These are phyloP conservation scores for Garcia nutans DNA, from an alignment of 345 rosid species.

Conservation along the genomic window DNA sequence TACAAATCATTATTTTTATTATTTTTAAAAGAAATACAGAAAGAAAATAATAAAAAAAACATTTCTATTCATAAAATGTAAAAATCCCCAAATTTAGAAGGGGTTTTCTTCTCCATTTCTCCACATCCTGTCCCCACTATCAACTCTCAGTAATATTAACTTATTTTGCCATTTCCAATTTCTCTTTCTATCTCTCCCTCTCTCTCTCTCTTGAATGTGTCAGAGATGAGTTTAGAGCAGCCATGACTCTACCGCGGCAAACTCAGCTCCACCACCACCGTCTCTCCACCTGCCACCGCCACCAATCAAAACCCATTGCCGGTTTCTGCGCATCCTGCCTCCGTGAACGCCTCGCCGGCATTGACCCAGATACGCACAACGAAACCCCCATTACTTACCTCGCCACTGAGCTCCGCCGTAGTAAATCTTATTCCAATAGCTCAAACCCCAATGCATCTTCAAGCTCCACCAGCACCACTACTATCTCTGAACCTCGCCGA, in stretches of 20 bases:
- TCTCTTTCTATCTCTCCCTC: not conserved
- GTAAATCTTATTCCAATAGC: slow-evolving; percentile 45
- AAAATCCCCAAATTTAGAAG: slow-evolving; percentile 2
- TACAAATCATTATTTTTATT: too few species aligned
- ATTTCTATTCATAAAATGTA: not conserved
- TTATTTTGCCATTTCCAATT: not conserved
- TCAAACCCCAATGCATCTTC: slow-evolving; percentile 25
- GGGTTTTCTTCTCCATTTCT: slow-evolving; percentile 18
- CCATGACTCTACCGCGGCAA: slow-evolving; percentile 40
- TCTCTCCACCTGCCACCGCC: slow-evolving; percentile 54
- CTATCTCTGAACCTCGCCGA: slow-evolving; percentile 47
- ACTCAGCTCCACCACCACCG: slow-evolving; percentile 32
- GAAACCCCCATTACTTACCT: slow-evolving; percentile 24
- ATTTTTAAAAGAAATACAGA: too few species aligned
- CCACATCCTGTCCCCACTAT: not conserved
- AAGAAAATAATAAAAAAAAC: too few species aligned
- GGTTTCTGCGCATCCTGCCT: slow-evolving; percentile 77
- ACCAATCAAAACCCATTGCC: slow-evolving; percentile 47
- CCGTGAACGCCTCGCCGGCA: slow-evolving; percentile 70
- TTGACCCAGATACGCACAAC: slow-evolving; percentile 44
- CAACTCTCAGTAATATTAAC: not conserved
- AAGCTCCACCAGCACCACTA: slow-evolving; percentile 9
- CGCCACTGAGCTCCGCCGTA: slow-evolving; percentile 46
- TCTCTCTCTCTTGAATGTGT: not conserved
- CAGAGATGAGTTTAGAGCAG: slow-evolving; percentile 17